phyloP scores from a whole-genome alignment of 306 rosid species.

The Hippophae tibetana region DNA sequence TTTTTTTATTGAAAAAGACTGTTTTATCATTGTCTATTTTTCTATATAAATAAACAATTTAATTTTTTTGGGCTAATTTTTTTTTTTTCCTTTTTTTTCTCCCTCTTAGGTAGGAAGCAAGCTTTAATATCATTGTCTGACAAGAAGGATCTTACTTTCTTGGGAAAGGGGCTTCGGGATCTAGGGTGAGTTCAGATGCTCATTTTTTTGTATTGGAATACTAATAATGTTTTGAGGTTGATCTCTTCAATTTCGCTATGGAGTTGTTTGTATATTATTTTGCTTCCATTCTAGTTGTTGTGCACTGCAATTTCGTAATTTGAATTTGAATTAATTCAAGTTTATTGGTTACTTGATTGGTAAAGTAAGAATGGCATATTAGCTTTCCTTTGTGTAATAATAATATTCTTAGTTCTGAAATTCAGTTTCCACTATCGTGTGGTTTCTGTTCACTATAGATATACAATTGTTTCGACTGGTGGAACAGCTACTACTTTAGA shows the following conservation, averaged over 20 bases:
- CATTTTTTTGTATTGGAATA: background rate
- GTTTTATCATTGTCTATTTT: too few relatives aligned
- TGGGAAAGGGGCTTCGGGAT: conserved; percentile 72
- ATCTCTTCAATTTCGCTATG: background rate
- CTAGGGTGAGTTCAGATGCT: conserved; percentile 49
- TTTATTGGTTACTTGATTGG: too few relatives aligned
- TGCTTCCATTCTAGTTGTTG: too few relatives aligned
- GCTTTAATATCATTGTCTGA: conserved; percentile 85
- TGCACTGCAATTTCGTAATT: too few relatives aligned
- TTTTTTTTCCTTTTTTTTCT: too few relatives aligned
- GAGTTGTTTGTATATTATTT: too few relatives aligned
- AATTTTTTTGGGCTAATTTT: background rate
- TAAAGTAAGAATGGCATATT: too few relatives aligned
- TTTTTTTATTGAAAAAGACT: too few relatives aligned
- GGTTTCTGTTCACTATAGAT: conserved; percentile 29
- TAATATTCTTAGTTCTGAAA: too few relatives aligned
- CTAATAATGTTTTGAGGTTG: background rate
- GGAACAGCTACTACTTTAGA: conserved; percentile 87
- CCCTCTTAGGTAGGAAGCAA: conserved; percentile 48
- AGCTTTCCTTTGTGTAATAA: too few relatives aligned
- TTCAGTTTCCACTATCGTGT: background rate
- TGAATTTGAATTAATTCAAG: too few relatives aligned
- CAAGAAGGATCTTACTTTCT: conserved; percentile 66
- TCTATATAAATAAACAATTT: too few relatives aligned
- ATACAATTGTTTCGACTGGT: conserved; percentile 85